phyloP scores from a whole-genome alignment of 2,329 filamentous ascomycete species.

The Clonostachys byssicola region DNA sequence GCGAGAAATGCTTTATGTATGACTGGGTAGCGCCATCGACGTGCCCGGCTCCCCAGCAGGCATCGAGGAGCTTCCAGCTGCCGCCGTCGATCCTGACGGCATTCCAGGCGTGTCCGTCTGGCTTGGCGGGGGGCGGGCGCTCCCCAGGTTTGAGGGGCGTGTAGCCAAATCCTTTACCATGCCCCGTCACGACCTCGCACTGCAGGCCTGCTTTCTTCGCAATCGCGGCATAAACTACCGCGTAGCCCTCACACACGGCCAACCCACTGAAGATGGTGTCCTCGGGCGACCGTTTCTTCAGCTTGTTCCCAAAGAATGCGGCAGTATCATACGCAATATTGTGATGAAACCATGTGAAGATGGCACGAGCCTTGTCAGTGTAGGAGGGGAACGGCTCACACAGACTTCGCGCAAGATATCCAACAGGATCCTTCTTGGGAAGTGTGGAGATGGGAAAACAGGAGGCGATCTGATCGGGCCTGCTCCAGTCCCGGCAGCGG shows the following conservation, averaged over 20 bases:
- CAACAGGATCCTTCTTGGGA: slow-evolving; percentile 60
- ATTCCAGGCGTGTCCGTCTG: slow-evolving; percentile 83
- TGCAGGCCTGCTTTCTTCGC: slow-evolving; percentile 78
- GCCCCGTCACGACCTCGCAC: slow-evolving; percentile 68
- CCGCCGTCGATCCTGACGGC: slow-evolving; percentile 83
- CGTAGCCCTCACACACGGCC: slow-evolving; percentile 91
- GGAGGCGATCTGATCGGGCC: slow-evolving; percentile 72
- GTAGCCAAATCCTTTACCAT: slow-evolving; percentile 85
- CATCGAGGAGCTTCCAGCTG: slow-evolving; percentile 86
- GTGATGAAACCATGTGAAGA: slow-evolving; percentile 95
- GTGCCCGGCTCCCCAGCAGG: slow-evolving; percentile 88
- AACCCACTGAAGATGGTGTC: slow-evolving; percentile 72
- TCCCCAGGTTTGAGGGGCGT: slow-evolving; percentile 57
- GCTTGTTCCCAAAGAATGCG: slow-evolving; percentile 69
- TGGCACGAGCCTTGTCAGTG: slow-evolving; percentile 87
- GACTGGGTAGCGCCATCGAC: slow-evolving; percentile 44
- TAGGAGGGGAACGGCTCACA: slow-evolving; percentile 74
- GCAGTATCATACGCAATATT: slow-evolving; percentile 83
- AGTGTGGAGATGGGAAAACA: slow-evolving; percentile 71
- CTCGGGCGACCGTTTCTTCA: slow-evolving; percentile 64
- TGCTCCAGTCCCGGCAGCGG: slow-evolving; percentile 83
- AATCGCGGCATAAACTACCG: slow-evolving; percentile 74
- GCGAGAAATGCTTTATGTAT: slow-evolving; percentile 67
- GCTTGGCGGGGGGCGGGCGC: slow-evolving; percentile 57
- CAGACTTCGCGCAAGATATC: slow-evolving; percentile 72